Evolutionary conservation across 805 yeast genomes (phyloP), one percentile per base, ranked within the genome.

Genomic region (Saturnispora quitensis): DNA sequence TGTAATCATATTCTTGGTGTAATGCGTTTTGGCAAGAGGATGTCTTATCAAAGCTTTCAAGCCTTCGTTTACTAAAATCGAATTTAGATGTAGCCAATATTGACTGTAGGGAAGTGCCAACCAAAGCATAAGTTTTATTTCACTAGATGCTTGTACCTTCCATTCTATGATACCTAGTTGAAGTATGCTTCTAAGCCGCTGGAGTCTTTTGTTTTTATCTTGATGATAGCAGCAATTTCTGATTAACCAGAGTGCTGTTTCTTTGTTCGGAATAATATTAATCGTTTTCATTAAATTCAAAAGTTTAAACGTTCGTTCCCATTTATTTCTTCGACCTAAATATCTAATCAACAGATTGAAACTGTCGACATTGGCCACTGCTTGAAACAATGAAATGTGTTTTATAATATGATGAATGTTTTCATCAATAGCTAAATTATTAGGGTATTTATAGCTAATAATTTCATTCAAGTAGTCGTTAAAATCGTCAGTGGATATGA

Each of bases 71-170:
- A 49, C 20, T 13, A 49, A 2, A 6, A 43, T 34, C 10, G 38
- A 24, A n/a, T 42, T 43, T 20, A 49, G 18, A 9, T 49, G 20
- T n/a, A 43, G 5, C 51, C 51, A 49, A 25, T 49, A 24, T 9
- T 17, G 27, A 35, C 42, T 20, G n/a, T 43, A 43, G 3, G 51
- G 51, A 17, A 49, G 20, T 5, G 51, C 47, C 5, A 49, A 33
- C 51, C 51, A 49, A 10, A 49, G 20, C 51, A 49, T 43, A 22
- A 49, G 36, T n/a, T 43, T 49, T 13, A 49, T 25, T 28, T 49
- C 51, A 5, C 22, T 22, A 6, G 47, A 34, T 17, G 43, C 24
- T 20, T 35, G 36, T 27, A 49, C 10, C 13, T 49, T 49, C 51
- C 51, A 49, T 27, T 34, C 22, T 18, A 31, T 17, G 8, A 49